Evolutionary conservation across 2,329 filamentous ascomycete genomes (phyloP).

Genomic region (Calycina herbarum): DNA sequence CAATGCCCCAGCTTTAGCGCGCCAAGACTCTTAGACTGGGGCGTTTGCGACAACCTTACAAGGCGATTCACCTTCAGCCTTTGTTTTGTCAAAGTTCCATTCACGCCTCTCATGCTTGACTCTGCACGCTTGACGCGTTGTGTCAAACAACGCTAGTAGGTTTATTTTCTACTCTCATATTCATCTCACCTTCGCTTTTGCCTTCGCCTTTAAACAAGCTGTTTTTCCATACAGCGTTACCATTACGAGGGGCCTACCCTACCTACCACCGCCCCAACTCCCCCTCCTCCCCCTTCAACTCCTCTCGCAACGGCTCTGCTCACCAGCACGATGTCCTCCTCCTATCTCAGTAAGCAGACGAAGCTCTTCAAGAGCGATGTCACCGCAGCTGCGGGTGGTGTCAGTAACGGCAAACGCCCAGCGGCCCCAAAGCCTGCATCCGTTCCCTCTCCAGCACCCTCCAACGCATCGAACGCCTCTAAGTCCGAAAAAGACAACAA

Average conservation of each 20-base stretch:
- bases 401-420: slow-evolving; percentile 48
- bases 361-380: slow-evolving; percentile 62
- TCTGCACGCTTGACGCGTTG: slow-evolving; percentile 3
- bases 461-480: slow-evolving; percentile 51
- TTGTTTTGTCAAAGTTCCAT: neutral
- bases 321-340: slow-evolving; percentile 51
- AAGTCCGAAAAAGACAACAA: slow-evolving; percentile 61
- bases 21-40: neutral
- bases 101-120: neutral
- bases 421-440: slow-evolving; percentile 47
- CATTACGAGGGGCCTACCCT: neutral
- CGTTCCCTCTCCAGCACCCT: slow-evolving; percentile 64
- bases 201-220: neutral
- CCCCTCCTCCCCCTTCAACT: neutral
- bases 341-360: slow-evolving; percentile 64
- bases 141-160: neutral
- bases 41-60: neutral
- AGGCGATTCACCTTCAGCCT: neutral
- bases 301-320: neutral
- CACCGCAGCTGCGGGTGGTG: slow-evolving; percentile 62
- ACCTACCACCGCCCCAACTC: neutral
- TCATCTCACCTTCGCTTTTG: neutral
- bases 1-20: neutral
- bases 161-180: neutral
- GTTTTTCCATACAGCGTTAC: neutral